These are phyloP conservation scores for Cytospora chrysosperma DNA, from an alignment of 2,329 filamentous ascomycete genomes.

Conservation along the genomic window DNA sequence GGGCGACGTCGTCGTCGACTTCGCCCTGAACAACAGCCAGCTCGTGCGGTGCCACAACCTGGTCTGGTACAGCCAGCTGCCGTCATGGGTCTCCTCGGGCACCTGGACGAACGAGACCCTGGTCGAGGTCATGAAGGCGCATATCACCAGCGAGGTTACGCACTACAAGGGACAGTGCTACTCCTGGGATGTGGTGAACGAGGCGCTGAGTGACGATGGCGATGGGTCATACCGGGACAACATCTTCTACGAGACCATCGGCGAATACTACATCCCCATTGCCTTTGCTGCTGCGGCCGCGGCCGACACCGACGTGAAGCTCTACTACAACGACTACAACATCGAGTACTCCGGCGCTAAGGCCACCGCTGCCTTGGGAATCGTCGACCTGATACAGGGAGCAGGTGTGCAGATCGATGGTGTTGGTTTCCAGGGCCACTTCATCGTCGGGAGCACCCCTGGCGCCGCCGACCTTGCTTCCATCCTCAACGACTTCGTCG, in stretches of 20 bases:
- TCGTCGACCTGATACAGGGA: slow-evolving; percentile 45
- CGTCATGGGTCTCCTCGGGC: slow-evolving; percentile 43
- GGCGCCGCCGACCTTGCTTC: slow-evolving; percentile 42
- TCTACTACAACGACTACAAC: slow-evolving; percentile 53
- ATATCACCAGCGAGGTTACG: slow-evolving; percentile 57
- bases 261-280: slow-evolving; percentile 55
- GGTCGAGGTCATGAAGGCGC: slow-evolving; percentile 51
- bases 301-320: slow-evolving; percentile 54
- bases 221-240: slow-evolving; percentile 48
- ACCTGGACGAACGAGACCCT: slow-evolving; percentile 61
- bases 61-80: slow-evolving; percentile 53
- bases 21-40: slow-evolving; percentile 49
- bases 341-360: slow-evolving; percentile 54
- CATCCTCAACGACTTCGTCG: slow-evolving; percentile 50
- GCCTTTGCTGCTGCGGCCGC: slow-evolving; percentile 57
- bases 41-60: slow-evolving; percentile 62
- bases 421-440: slow-evolving; percentile 61
- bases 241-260: slow-evolving; percentile 56
- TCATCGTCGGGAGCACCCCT: slow-evolving; percentile 55
- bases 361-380: slow-evolving; percentile 42
- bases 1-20: slow-evolving; percentile 53
- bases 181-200: slow-evolving; percentile 66
- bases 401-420: slow-evolving; percentile 60
- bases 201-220: slow-evolving; percentile 56
- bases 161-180: slow-evolving; percentile 62